A percentile compares a stretch with the other conserved stretches of the same genome.
These are phyloP conservation scores for Backusella luteola DNA, from an alignment of 192 early-diverging fungal genomes.

Conservation along the genomic window DNA sequence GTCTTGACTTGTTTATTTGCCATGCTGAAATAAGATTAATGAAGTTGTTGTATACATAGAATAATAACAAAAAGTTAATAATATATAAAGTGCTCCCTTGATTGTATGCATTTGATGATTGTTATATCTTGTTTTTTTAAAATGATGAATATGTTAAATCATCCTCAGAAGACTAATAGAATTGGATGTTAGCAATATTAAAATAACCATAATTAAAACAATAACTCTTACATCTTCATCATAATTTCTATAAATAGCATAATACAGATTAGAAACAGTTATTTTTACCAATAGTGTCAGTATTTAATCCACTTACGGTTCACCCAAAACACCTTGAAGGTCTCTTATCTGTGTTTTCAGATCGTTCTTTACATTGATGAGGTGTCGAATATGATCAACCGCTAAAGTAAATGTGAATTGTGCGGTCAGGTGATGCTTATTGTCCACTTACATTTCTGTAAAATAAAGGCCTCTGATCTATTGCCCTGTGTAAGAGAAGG, in stretches of 20 bases:
- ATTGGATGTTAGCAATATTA: not conserved
- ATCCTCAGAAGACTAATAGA: constrained; percentile 35
- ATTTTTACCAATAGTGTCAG: not conserved
- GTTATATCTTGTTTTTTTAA: not conserved
- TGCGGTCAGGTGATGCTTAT: not conserved
- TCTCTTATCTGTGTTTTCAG: constrained; percentile 51
- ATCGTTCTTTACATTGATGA: constrained; percentile 61
- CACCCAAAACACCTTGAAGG: constrained; percentile 48
- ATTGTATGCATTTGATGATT: not conserved
- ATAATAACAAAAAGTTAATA: no score
- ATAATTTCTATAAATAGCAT: constrained; percentile 15
- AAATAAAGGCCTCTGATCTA: constrained; percentile 81
- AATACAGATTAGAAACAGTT: not conserved
- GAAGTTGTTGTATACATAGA: not conserved
- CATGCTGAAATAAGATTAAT: not conserved
- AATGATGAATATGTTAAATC: constrained; percentile 26
- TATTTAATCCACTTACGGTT: constrained; percentile 37
- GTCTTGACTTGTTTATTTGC: no score
- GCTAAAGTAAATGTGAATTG: constrained; percentile 34
- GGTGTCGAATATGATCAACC: constrained; percentile 73
- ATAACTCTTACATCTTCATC: constrained; percentile 30
- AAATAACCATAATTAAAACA: not conserved
- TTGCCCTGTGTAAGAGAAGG: constrained; percentile 80
- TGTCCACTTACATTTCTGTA: constrained; percentile 65
- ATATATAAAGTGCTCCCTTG: not conserved